These are phyloP conservation scores for Podospora fimiseda DNA, from an alignment of 495 filamentous ascomycete genomes.

Conservation along the genomic window DNA sequence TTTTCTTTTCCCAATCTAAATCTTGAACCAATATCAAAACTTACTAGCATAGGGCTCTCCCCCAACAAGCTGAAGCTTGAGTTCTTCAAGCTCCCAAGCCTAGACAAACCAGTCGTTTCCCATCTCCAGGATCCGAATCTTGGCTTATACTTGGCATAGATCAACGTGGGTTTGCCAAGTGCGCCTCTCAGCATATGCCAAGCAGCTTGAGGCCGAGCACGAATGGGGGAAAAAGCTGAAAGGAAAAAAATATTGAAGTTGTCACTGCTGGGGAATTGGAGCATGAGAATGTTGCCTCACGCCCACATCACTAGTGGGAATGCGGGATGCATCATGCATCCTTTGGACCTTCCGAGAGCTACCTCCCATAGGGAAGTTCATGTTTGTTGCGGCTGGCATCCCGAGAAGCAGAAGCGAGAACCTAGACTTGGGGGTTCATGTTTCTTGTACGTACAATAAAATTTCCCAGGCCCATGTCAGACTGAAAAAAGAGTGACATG, in stretches of 20 bases:
- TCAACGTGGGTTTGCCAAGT: conserved; percentile 7
- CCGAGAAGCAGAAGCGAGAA: no score
- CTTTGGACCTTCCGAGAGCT: no score
- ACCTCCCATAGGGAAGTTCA: background rate
- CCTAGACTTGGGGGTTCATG: background rate
- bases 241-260: background rate
- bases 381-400: background rate
- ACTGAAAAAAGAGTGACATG: background rate
- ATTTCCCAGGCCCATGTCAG: background rate
- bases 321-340: no score
- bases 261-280: no score
- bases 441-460: conserved; percentile 2
- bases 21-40: no score
- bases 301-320: no score
- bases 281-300: no score
- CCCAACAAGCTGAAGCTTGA: background rate
- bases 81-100: background rate
- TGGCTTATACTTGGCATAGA: background rate
- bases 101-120: background rate
- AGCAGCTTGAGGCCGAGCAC: background rate
- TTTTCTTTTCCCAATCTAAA: background rate
- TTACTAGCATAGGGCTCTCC: no score
- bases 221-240: background rate
- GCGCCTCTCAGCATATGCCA: background rate
- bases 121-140: background rate